phyloP scores from a whole-genome alignment of 169 alveolate genomes.

The Plasmodium malariae region DNA sequence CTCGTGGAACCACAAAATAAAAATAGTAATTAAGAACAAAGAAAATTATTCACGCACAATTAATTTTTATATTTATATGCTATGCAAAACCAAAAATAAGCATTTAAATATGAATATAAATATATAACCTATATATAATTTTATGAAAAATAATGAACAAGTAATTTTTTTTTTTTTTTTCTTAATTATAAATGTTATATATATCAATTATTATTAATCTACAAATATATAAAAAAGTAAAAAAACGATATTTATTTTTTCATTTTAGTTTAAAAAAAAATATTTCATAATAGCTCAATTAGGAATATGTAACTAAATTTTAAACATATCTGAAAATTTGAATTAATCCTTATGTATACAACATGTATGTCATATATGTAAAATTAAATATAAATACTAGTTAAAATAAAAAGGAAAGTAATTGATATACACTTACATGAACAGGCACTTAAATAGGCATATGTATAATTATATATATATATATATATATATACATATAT shows the following conservation, averaged over 20 bases:
- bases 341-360: not conserved
- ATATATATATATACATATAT: not conserved
- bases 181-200: not conserved
- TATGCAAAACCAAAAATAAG: not conserved
- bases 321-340: not conserved
- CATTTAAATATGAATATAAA: not conserved
- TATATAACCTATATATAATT: not conserved
- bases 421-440: not conserved
- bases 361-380: not conserved
- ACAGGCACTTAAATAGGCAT: not conserved
- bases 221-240: not conserved
- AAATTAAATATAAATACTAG: too few relatives aligned
- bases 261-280: too few relatives aligned
- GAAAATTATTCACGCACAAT: not conserved
- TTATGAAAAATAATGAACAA: not conserved
- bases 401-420: too few relatives aligned
- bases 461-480: not conserved
- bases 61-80: not conserved
- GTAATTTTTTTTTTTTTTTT: not conserved
- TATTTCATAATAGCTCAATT: not conserved
- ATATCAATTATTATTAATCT: not conserved
- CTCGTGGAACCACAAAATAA: slow-evolving; percentile 15
- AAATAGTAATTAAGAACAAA: not conserved
- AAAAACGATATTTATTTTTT: not conserved
- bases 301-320: slow-evolving; percentile 1